phyloP scores from a whole-genome alignment of 2,329 filamentous ascomycete genomes.

The Teratosphaeria zuluensis region DNA sequence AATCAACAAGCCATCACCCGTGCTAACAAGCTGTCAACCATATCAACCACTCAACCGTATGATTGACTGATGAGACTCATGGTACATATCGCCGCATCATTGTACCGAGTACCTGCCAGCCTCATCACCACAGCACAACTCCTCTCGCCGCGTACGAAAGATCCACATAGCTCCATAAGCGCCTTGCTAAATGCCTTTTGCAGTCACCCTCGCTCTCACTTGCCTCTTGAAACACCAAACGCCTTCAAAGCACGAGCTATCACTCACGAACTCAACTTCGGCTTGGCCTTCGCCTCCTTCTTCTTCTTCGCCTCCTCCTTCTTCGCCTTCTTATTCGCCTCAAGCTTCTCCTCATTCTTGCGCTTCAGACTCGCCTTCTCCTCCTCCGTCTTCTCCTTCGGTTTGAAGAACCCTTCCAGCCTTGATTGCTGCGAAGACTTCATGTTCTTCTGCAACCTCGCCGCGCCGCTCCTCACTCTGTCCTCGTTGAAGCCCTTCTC shows the following conservation, averaged over 20 bases:
- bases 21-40: no score
- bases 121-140: no score
- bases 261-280: slow-evolving; percentile 33
- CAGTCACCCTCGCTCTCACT: background rate
- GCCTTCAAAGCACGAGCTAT: background rate
- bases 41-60: no score
- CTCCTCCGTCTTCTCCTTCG: slow-evolving; percentile 74
- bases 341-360: slow-evolving; percentile 85
- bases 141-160: background rate
- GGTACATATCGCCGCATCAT: no score
- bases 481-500: slow-evolving; percentile 98
- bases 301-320: slow-evolving; percentile 95
- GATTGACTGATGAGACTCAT: no score
- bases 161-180: background rate
- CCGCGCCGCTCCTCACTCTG: slow-evolving; percentile 69
- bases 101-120: no score
- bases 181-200: background rate
- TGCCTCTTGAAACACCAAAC: background rate
- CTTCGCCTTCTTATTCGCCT: slow-evolving; percentile 87
- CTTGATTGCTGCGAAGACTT: slow-evolving; percentile 86
- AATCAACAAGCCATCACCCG: no score
- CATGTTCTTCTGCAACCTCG: slow-evolving; percentile 76
- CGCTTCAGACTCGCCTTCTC: slow-evolving; percentile 80
- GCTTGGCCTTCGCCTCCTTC: slow-evolving; percentile 80
- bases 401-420: slow-evolving; percentile 95